phyloP scores from a whole-genome alignment of 2,329 filamentous ascomycete species.

The Exserohilum turcica region DNA sequence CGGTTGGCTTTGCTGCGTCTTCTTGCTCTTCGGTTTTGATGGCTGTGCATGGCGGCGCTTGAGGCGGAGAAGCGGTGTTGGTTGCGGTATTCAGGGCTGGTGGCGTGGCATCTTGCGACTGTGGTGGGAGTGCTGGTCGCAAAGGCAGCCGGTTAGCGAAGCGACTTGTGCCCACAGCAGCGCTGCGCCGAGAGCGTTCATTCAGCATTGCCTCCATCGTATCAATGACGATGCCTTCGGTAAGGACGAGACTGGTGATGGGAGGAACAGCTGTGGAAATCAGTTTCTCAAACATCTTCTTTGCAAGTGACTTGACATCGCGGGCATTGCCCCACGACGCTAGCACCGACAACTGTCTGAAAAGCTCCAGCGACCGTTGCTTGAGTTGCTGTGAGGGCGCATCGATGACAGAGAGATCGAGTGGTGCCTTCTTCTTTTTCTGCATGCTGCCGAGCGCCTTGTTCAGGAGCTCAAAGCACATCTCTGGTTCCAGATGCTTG shows the following conservation, averaged over 20 bases:
- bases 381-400: conserved; percentile 22
- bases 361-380: conserved; percentile 33
- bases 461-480: conserved; percentile 41
- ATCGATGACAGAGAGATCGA: conserved; percentile 37
- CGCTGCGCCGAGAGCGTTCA: conserved; percentile 37
- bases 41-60: neutral
- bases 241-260: conserved; percentile 25
- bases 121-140: neutral
- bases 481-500: conserved; percentile 39
- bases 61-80: neutral
- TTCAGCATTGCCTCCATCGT: conserved; percentile 40
- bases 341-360: conserved; percentile 51
- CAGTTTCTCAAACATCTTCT: conserved; percentile 52
- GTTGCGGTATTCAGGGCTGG: conserved; percentile 10
- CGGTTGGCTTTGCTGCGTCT: neutral
- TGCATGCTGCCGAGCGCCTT: conserved; percentile 41
- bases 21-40: conserved; percentile 9
- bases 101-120: conserved; percentile 7
- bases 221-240: conserved; percentile 29
- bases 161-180: conserved; percentile 26
- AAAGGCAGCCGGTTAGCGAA: conserved; percentile 8
- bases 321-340: conserved; percentile 67
- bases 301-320: conserved; percentile 63
- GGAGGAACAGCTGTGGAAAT: conserved; percentile 31
- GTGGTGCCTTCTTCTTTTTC: conserved; percentile 37